Conservation (phyloP, 2,329 filamentous ascomycete species). For the Apiospora pterosperma region DNA sequence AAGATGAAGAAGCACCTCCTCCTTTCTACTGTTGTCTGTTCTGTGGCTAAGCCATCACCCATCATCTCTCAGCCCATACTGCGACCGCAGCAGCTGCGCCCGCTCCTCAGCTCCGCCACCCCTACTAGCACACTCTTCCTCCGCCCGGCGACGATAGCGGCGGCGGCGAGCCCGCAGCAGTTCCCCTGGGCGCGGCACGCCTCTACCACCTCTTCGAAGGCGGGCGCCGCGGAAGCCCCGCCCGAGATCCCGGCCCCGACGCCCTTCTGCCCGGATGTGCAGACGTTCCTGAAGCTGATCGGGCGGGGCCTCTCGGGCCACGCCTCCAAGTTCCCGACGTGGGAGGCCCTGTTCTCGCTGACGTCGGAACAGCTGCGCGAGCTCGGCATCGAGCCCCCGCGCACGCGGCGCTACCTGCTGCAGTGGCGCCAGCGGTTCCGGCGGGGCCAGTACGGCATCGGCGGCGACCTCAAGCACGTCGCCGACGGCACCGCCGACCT, state of each 20-base stretch:
- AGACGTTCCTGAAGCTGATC: conserved; percentile 86
- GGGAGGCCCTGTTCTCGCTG: conserved; percentile 85
- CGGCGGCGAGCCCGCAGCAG: conserved; percentile 8
- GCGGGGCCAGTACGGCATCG: conserved; percentile 72
- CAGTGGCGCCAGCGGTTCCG: conserved; percentile 85
- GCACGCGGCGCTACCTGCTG: conserved; percentile 78
- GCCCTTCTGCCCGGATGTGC: conserved; percentile 79
- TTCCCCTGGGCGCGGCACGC: neutral
- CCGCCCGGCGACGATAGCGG: conserved; percentile 9
- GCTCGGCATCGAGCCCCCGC: conserved; percentile 81
- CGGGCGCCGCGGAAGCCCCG: neutral
- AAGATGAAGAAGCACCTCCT: neutral
- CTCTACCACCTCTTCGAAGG: neutral
- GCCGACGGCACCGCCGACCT: conserved; percentile 50
- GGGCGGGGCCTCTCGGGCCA: conserved; percentile 82
- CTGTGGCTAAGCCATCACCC: neutral
- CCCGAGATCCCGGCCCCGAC: conserved; percentile 62
- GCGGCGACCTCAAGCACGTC: conserved; percentile 77
- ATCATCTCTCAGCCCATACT: conserved; percentile 23
- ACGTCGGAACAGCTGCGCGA: conserved; percentile 75
- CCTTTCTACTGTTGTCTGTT: neutral
- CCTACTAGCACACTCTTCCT: neutral
- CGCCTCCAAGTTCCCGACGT: conserved; percentile 81
- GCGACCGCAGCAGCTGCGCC: conserved; percentile 24
- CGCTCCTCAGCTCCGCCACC: conserved; percentile 11